A percentile compares a stretch with the other conserved stretches of the same genome.
Evolutionary conservation across 768 basidiomycete species (phyloP).

Genomic region (Zangia roseola): DNA sequence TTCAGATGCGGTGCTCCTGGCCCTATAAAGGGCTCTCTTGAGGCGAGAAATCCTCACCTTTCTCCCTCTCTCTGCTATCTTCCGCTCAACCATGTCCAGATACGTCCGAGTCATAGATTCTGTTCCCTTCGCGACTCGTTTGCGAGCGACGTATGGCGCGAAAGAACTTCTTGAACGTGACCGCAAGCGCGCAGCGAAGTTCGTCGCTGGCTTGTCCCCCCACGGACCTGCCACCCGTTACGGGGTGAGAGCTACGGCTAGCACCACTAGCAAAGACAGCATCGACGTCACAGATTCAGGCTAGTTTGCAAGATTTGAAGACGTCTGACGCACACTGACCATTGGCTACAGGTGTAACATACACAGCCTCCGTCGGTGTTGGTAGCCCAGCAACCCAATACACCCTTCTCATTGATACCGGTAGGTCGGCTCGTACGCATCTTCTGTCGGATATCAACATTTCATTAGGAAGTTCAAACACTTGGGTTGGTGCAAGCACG

Average conservation of each 20-base stretch:
- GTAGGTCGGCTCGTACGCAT: no score
- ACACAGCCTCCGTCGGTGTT: slow-evolving; percentile 51
- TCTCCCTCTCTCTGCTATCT: background rate
- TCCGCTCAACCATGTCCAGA: slow-evolving; percentile 35
- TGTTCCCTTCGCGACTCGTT: slow-evolving; percentile 46
- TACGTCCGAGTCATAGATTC: slow-evolving; percentile 35
- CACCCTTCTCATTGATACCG: slow-evolving; percentile 58
- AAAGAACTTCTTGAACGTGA: slow-evolving; percentile 53
- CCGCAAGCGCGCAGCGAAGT: slow-evolving; percentile 51
- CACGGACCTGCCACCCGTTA: slow-evolving; percentile 46
- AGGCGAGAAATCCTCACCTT: background rate
- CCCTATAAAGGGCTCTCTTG: slow-evolving; percentile 19
- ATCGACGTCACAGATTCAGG: slow-evolving; percentile 60
- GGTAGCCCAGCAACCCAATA: slow-evolving; percentile 49
- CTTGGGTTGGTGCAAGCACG: slow-evolving; percentile 55
- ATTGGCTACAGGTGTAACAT: slow-evolving; percentile 43
- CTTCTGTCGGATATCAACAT: no score
- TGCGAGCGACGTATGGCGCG: slow-evolving; percentile 39
- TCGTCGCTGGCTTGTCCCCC: slow-evolving; percentile 52
- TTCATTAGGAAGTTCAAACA: slow-evolving; percentile 50
- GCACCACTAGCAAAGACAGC: slow-evolving; percentile 19
- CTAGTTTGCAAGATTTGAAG: slow-evolving; percentile 10
- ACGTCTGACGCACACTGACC: background rate
- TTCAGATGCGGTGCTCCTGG: background rate
- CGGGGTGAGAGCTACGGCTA: slow-evolving; percentile 15